These are phyloP conservation scores for Russula foetens DNA, from an alignment of 768 basidiomycete species.

Conservation along the genomic window DNA sequence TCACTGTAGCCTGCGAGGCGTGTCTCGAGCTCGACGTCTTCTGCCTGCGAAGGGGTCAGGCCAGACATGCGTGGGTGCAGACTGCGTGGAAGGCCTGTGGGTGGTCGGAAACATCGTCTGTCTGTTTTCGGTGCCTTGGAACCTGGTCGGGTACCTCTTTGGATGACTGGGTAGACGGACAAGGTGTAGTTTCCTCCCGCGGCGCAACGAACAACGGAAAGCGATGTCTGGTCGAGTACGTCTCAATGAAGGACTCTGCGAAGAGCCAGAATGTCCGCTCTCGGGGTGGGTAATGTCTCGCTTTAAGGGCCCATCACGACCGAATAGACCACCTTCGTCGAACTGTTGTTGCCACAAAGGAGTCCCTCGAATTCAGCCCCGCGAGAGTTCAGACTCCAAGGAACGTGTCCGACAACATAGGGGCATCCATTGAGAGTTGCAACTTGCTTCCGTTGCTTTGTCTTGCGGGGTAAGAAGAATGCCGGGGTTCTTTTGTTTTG, in stretches of 20 bases:
- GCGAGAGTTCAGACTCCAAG: slow-evolving; percentile 45
- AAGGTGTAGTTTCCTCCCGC: slow-evolving; percentile 36
- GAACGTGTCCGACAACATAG: slow-evolving; percentile 53
- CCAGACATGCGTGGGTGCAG: slow-evolving; percentile 40
- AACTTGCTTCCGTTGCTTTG: slow-evolving; percentile 65
- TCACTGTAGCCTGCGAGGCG: slow-evolving; percentile 58
- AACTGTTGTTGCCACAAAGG: too few species aligned
- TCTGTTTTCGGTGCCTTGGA: too few species aligned
- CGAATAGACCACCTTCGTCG: slow-evolving; percentile 33
- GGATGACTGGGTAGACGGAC: too few species aligned
- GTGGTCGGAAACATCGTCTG: too few species aligned
- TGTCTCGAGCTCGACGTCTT: slow-evolving; percentile 77
- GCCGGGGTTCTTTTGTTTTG: slow-evolving; percentile 28
- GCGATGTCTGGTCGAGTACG: too few species aligned
- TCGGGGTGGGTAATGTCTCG: slow-evolving; percentile 5
- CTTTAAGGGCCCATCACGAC: slow-evolving; percentile 20
- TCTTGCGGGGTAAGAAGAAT: slow-evolving; percentile 28
- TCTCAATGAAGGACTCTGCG: too few species aligned
- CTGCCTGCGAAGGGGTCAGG: slow-evolving; percentile 65
- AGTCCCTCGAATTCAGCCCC: too few species aligned
- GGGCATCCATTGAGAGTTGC: slow-evolving; percentile 70
- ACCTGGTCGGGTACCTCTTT: too few species aligned
- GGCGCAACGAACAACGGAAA: background rate
- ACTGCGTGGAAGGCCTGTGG: slow-evolving; percentile 45
- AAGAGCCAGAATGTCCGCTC: too few species aligned